Base-by-base conservation (phyloP, 2,329 filamentous ascomycete species). In the Xylariaceae sp. region DNA sequence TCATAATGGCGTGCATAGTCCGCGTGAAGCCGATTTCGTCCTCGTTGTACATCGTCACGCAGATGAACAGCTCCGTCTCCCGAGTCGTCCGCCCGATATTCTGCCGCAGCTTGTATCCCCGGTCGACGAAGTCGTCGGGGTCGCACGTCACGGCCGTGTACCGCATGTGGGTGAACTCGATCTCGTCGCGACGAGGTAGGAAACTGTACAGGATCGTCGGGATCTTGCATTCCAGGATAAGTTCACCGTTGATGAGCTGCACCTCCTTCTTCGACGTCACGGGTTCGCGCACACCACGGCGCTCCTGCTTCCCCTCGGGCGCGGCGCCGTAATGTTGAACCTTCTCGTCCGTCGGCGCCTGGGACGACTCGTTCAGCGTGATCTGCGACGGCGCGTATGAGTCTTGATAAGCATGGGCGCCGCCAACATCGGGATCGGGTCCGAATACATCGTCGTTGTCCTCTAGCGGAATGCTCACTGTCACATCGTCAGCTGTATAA, bases 11-110 rank as follows among this genome's bases (percentile, higher is more conserved):
- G 47, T 86, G 89, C 89, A 99, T 89, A 4, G 94, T 97, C 40
- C 94, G 85, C 21, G 94, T 91, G 68, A 99, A 96, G 55, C 96
- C 78, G 61, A 97, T 86, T 65, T 99, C 94, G 70, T 99, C 92
- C 68, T 99, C 94, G 68, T 99, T 99, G 76, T 99, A 99, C 92
- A 96, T 96, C 54, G 92, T 97, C 50, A 97, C 84, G 32, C 92
- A 92, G 65, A 97, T 96, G 72, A 97, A 96, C 1, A 97, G 77
- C 74, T 97, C 92, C 0, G 92, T 96, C 67, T 96, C 89, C 51
- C 92, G 81, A 3, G 90, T 87, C 71, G 96, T 96, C 53, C 89
- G 90, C 68, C 96, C 96, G 21, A 97, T 82, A 68, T 84, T 87
- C 72, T 97, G 92, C 58, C 92, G 88, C 55, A 97, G 74, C 0